Conservation (phyloP, 192 early-diverging fungal species). For the Entomortierella beljakovae region DNA sequence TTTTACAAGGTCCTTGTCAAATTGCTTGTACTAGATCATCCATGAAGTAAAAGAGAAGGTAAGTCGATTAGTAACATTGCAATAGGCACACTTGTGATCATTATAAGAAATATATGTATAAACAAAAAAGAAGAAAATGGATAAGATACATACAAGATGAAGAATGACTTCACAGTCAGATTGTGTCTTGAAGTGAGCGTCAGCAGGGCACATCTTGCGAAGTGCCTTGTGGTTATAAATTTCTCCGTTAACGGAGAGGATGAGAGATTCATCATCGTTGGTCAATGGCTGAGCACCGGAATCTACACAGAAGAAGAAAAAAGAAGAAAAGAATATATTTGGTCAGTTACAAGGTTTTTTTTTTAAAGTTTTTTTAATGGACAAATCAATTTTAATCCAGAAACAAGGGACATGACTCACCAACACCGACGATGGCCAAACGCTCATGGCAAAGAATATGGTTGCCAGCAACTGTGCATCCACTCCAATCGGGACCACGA, state of each 20-base stretch:
- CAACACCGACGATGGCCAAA: conserved; percentile 97
- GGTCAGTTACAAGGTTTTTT: too few relatives aligned
- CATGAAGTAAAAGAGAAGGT: background rate
- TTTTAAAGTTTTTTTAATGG: background rate
- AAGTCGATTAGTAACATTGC: background rate
- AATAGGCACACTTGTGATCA: background rate
- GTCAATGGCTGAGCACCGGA: conserved; percentile 96
- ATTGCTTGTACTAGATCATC: conserved; percentile 80
- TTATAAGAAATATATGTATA: background rate
- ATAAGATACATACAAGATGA: conserved; percentile 73
- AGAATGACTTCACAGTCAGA: conserved; percentile 99
- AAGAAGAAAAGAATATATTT: too few relatives aligned
- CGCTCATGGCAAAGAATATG: conserved; percentile 97
- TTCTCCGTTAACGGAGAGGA: conserved; percentile 97
- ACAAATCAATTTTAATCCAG: background rate
- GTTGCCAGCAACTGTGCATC: conserved; percentile 83
- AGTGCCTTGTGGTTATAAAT: conserved; percentile 98
- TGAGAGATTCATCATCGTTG: conserved; percentile 87
- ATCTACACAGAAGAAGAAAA: conserved; percentile 59
- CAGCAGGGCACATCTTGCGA: conserved; percentile 76
- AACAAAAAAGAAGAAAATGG: background rate
- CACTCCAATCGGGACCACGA: conserved; percentile 99
- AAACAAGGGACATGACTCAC: conserved; percentile 61
- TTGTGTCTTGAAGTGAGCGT: conserved; percentile 89
- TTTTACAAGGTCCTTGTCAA: conserved; percentile 83